These are phyloP conservation scores for Sporothrix luriei DNA, from an alignment of 2,329 filamentous ascomycete species.

Conservation along the genomic window DNA sequence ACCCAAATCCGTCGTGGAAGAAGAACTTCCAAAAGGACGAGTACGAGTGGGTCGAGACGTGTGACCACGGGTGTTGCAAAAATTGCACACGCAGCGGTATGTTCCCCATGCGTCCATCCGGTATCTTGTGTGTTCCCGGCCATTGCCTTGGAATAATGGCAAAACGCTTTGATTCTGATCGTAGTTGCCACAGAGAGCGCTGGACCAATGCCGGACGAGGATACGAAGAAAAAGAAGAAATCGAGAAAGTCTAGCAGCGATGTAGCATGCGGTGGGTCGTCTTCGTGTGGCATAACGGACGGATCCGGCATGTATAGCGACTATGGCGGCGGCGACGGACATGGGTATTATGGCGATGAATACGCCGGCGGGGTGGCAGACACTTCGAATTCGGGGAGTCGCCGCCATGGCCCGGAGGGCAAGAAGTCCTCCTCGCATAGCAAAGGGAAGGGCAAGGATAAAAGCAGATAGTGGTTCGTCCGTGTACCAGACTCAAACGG, in stretches of 20 bases:
- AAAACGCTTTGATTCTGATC: neutral
- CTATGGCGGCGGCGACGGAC: slow-evolving; percentile 2
- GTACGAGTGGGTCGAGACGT: slow-evolving; percentile 48
- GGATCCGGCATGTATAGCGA: slow-evolving; percentile 3
- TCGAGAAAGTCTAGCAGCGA: slow-evolving; percentile 23
- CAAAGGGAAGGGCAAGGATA: slow-evolving; percentile 8
- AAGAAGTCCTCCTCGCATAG: slow-evolving; percentile 25
- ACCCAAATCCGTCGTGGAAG: slow-evolving; percentile 41
- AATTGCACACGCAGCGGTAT: slow-evolving; percentile 51
- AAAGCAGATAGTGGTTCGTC: neutral
- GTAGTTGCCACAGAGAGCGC: slow-evolving; percentile 29
- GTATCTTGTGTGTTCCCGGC: neutral
- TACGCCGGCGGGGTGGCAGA: neutral
- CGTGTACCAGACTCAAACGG: neutral
- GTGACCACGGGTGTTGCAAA: slow-evolving; percentile 58
- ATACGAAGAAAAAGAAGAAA: slow-evolving; percentile 32
- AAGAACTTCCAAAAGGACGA: slow-evolving; percentile 43
- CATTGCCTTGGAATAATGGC: neutral
- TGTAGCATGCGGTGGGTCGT: neutral
- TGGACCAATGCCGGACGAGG: slow-evolving; percentile 33
- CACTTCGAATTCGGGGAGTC: slow-evolving; percentile 1
- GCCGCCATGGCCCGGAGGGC: slow-evolving; percentile 8
- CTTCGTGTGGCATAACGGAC: neutral
- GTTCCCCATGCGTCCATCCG: slow-evolving; percentile 36
- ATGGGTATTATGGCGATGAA: slow-evolving; percentile 14